These are phyloP conservation scores for Aurantiochytrium sp. DNA, from an alignment of 108 stramenopile species.

Conservation along the genomic window DNA sequence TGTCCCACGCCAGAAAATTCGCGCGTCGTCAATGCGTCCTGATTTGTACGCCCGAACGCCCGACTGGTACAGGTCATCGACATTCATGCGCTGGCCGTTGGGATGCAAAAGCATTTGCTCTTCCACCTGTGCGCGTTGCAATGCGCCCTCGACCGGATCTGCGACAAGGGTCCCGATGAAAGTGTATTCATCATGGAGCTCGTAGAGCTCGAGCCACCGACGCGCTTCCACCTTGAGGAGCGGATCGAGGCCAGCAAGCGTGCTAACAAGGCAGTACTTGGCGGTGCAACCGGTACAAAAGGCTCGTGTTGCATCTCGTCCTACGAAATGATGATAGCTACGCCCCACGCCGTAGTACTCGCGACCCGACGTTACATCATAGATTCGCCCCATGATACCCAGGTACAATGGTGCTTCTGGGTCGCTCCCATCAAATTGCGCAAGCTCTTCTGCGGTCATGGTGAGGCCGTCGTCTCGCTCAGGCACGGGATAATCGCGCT, in stretches of 20 bases:
- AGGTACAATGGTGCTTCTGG: not conserved
- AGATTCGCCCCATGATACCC: not conserved
- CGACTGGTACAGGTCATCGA: not conserved
- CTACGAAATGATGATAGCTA: not conserved
- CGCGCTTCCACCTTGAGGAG: not conserved
- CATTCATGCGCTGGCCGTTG: not conserved
- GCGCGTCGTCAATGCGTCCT: not conserved
- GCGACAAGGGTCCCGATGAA: not conserved
- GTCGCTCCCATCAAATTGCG: not conserved
- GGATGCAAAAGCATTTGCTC: not conserved
- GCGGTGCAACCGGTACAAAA: not conserved
- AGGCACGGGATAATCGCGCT: not conserved
- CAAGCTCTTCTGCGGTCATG: not conserved
- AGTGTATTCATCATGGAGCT: not conserved
- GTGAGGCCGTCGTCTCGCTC: not conserved
- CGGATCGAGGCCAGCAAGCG: not conserved
- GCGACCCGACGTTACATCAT: not conserved
- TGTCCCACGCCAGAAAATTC: not conserved
- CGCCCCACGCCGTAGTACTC: constrained; percentile 7
- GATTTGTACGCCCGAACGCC: not conserved
- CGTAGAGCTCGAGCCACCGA: constrained; percentile 12
- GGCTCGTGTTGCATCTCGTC: not conserved
- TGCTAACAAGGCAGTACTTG: not conserved
- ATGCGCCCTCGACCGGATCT: not conserved
- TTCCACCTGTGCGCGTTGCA: not conserved